phyloP scores from a whole-genome alignment of 176 grass and related monocot species.

The Cymbopogon citratus region DNA sequence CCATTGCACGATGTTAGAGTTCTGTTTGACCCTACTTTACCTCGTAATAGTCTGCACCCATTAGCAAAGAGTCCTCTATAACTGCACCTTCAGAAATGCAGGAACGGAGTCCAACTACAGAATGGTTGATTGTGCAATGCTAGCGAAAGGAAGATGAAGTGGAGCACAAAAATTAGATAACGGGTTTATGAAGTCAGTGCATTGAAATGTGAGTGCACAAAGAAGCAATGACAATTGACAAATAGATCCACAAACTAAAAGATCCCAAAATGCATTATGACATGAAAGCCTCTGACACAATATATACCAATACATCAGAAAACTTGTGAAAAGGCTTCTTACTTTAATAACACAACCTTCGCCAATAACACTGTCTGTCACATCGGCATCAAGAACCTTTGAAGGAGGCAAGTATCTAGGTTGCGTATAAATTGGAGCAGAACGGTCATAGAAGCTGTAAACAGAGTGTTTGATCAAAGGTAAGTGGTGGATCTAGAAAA shows the following conservation, averaged over 20 bases:
- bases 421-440: slow-evolving; percentile 92
- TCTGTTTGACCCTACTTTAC: slow-evolving; percentile 33
- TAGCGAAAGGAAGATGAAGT: slow-evolving; percentile 15
- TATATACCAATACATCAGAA: not conserved
- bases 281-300: not conserved
- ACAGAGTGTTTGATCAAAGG: slow-evolving; percentile 25
- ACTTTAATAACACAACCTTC: slow-evolving; percentile 98
- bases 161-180: not conserved
- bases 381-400: slow-evolving; percentile 86
- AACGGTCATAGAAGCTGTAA: slow-evolving; percentile 88
- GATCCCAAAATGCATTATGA: not conserved
- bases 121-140: slow-evolving; percentile 90
- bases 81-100: slow-evolving; percentile 92
- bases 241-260: not conserved
- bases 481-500: slow-evolving; percentile 9
- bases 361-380: slow-evolving; percentile 93
- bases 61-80: slow-evolving; percentile 83
- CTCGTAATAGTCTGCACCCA: slow-evolving; percentile 99
- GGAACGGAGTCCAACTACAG: slow-evolving; percentile 87
- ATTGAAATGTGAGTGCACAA: not conserved
- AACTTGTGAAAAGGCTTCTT: slow-evolving; percentile 35
- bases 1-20: not conserved
- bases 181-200: not conserved
- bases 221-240: not conserved
- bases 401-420: slow-evolving; percentile 86